Percentiles rank a stretch among this genome's conserved stretches.
Conservation (phyloP, 2,329 filamentous ascomycete species). For the Scleromitrula shiraiana region DNA sequence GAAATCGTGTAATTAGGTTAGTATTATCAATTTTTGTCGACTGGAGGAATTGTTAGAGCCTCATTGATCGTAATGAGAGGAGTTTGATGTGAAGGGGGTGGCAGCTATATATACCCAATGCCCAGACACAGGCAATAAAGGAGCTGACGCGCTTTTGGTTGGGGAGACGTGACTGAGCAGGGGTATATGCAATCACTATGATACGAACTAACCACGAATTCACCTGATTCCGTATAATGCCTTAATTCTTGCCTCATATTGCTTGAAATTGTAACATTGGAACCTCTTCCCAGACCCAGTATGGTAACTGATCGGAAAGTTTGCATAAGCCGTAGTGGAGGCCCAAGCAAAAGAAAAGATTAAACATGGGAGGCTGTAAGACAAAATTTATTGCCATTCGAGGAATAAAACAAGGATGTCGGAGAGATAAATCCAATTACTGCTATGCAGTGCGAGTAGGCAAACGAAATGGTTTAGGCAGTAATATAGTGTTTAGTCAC, state of each 20-base stretch:
- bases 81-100: neutral
- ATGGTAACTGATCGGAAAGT: neutral
- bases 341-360: neutral
- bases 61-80: neutral
- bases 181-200: neutral
- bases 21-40: neutral
- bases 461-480: neutral
- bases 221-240: conserved; percentile 3
- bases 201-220: conserved; percentile 3
- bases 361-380: conserved; percentile 1
- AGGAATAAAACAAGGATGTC: neutral
- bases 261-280: neutral
- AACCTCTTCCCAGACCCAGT: neutral
- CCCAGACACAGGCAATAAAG: conserved; percentile 1
- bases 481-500: neutral
- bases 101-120: conserved; percentile 2
- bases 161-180: conserved; percentile 1
- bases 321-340: conserved; percentile 1
- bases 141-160: conserved; percentile 1
- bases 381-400: neutral
- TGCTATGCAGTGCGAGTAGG: no score
- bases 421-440: neutral
- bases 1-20: neutral
- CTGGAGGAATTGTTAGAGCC: neutral
- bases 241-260: conserved; percentile 6